Evolutionary conservation across 1,284 basidiomycete genomes (phyloP), one percentile per base, ranked within the genome.

Genomic region (Chalciporus piperatoides): DNA sequence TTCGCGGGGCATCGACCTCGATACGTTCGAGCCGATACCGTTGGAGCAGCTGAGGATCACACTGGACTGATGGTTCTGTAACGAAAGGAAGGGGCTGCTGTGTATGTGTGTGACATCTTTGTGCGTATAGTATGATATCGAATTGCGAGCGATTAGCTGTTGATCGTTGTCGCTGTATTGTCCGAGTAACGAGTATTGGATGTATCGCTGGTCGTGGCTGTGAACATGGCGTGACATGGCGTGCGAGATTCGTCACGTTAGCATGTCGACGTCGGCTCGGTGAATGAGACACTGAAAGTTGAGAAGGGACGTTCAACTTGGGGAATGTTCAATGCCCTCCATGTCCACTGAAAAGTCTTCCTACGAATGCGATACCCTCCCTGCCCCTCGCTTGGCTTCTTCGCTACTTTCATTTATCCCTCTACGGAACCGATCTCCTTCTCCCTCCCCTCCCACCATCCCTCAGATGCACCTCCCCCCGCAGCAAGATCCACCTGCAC

Each of bases 1-100:
- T 69, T 84, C 82, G 59, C 84, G 89, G 68, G 86, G 85, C 45
- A 93, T 99, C 72, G 83, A 89, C 68, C 73, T 99, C 66, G 86
- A 97, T 69, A 84, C 82, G 63, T 97, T 98, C 77, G 86, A 86
- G 68, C 92, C 92, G 70, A 94, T 96, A 87, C 92, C 92, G 69
- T 74, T 92, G 72, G 92, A 96, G 69, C 83, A 94, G 72, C 74
- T 96, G 75, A 86, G 85, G 75, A 92, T 95, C 73, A 82, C 85
- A 69, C 79, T 95, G 73, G 92, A 95, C 72, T 92, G 76, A 83
- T 63, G 68, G 58, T 62, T 59, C 52, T 45, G 51, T 46, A 49
- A 52, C 49, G 63, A 61, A 68, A 61, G 53, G 63, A 68, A 62
- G 48, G 46, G n/a, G 52, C 11, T 24, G 49, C 46, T 43, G 49